These are phyloP conservation scores for Knufia fluminis DNA, from an alignment of 2,329 filamentous ascomycete species.

Conservation along the genomic window DNA sequence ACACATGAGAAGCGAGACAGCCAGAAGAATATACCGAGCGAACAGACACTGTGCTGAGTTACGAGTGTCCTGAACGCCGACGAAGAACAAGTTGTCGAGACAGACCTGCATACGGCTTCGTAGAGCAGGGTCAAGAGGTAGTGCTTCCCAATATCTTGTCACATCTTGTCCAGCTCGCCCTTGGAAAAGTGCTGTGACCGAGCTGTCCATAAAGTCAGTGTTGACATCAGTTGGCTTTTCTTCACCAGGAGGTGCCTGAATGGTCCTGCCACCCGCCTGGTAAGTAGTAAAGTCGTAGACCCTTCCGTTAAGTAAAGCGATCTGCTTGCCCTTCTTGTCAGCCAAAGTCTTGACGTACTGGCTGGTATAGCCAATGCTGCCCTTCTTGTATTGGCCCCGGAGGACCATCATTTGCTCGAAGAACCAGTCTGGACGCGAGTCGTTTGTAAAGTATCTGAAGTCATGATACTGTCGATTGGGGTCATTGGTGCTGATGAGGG, in stretches of 20 bases:
- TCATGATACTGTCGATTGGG: conserved; percentile 77
- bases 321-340: conserved; percentile 47
- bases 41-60: conserved; percentile 79
- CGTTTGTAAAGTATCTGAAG: conserved; percentile 75
- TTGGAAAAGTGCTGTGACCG: conserved; percentile 69
- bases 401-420: conserved; percentile 75
- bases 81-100: conserved; percentile 88
- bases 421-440: conserved; percentile 85
- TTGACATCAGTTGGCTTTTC: conserved; percentile 42
- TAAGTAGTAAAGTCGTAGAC: conserved; percentile 91
- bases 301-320: conserved; percentile 68
- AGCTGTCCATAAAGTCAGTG: conserved; percentile 69
- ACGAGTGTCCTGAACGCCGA: conserved; percentile 84
- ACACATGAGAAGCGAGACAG: conserved; percentile 70
- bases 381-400: conserved; percentile 71
- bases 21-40: conserved; percentile 78
- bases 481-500: conserved; percentile 57
- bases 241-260: conserved; percentile 49
- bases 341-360: conserved; percentile 66
- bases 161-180: conserved; percentile 68
- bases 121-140: conserved; percentile 49
- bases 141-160: conserved; percentile 68
- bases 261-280: conserved; percentile 60
- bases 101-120: conserved; percentile 68
- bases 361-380: conserved; percentile 72